phyloP scores from a whole-genome alignment of 176 grass and related monocot genomes.

The Oryza longistaminata region DNA sequence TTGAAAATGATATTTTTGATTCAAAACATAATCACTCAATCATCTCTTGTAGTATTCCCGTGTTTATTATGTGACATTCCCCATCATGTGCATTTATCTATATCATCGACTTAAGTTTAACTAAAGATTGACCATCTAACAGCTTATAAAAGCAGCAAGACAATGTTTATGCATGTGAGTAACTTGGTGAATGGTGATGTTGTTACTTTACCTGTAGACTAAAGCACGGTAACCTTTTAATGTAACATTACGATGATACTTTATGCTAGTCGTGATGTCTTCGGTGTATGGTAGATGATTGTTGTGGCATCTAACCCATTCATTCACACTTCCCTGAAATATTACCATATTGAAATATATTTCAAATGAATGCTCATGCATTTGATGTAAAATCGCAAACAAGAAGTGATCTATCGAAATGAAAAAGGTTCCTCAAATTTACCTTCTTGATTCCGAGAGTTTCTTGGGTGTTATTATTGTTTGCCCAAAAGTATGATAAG shows the following conservation, averaged over 20 bases:
- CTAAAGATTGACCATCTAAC: no score
- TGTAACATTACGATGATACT: constrained; percentile 51
- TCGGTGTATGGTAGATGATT: constrained; percentile 23
- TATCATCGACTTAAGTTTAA: no score
- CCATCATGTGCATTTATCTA: no score
- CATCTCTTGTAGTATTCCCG: no score
- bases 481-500: constrained; percentile 49
- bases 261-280: constrained; percentile 35
- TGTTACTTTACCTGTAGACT: background rate
- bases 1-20: no score
- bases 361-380: background rate
- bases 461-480: constrained; percentile 8
- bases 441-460: constrained; percentile 51
- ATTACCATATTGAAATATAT: background rate
- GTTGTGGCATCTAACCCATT: constrained; percentile 45
- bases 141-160: no score
- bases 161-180: no score
- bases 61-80: no score
- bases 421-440: background rate
- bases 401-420: background rate
- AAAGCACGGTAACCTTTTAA: constrained; percentile 45
- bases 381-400: background rate
- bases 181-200: no score
- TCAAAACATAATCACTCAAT: no score
- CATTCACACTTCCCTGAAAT: constrained; percentile 36